phyloP scores from a whole-genome alignment of 75 land plant genomes.

The Isoetes taiwanensis region DNA sequence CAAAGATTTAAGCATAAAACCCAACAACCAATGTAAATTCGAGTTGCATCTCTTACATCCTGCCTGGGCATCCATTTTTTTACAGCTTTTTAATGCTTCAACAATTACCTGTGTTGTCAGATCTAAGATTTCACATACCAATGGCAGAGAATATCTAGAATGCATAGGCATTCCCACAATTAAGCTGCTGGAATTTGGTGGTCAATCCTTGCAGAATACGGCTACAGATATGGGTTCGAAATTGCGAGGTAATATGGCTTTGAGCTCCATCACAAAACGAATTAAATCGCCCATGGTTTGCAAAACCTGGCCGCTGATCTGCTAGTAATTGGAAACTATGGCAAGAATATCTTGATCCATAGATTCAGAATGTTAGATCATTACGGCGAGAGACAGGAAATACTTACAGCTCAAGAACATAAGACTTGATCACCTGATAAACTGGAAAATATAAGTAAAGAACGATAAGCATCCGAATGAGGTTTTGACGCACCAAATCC shows the following conservation, averaged over 20 bases:
- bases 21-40: constrained; percentile 66
- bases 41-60: constrained; percentile 63
- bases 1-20: constrained; percentile 71
- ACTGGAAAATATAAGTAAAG: too few species aligned
- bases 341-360: constrained; percentile 18
- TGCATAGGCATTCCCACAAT: too few species aligned
- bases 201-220: constrained; percentile 7
- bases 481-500: too few species aligned
- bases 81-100: constrained; percentile 35
- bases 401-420: too few species aligned
- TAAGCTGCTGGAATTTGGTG: too few species aligned
- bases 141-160: constrained; percentile 51
- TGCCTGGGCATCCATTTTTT: constrained; percentile 56
- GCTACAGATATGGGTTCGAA: too few species aligned
- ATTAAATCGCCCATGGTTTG: constrained; percentile 56
- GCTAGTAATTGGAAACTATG: constrained; percentile 34
- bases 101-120: constrained; percentile 65
- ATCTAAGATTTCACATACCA: constrained; percentile 53
- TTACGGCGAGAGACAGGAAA: constrained; percentile 30
- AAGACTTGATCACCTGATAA: too few species aligned
- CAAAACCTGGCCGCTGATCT: constrained; percentile 28
- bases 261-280: constrained; percentile 58
- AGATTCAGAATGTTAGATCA: constrained; percentile 23
- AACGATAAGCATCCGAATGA: too few species aligned
- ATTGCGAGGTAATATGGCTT: constrained; percentile 21